phyloP scores from a whole-genome alignment of 2,329 filamentous ascomycete genomes.

The Ophiostoma angusticollis region DNA sequence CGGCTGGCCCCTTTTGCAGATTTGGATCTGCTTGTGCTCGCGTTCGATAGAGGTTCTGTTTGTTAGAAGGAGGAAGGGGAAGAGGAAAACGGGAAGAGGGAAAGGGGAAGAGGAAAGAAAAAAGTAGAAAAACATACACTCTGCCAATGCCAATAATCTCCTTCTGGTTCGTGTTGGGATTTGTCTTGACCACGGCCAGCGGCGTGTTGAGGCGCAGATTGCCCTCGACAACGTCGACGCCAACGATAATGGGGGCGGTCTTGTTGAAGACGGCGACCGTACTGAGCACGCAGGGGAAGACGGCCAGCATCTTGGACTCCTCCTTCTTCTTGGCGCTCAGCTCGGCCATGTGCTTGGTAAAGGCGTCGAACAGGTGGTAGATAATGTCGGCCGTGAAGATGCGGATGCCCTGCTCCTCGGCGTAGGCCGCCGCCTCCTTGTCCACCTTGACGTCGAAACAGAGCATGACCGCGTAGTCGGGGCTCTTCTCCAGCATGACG shows the following conservation, averaged over 20 bases:
- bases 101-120: background rate
- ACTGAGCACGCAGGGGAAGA: slow-evolving; percentile 86
- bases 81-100: background rate
- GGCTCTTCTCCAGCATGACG: slow-evolving; percentile 90
- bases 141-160: slow-evolving; percentile 76
- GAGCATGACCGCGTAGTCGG: slow-evolving; percentile 96
- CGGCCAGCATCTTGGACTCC: slow-evolving; percentile 85
- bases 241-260: slow-evolving; percentile 85
- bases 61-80: slow-evolving; percentile 17
- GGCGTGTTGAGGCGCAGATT: slow-evolving; percentile 78
- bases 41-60: slow-evolving; percentile 88
- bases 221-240: slow-evolving; percentile 90
- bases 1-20: slow-evolving; percentile 95
- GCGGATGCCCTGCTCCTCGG: slow-evolving; percentile 89
- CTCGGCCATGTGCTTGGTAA: slow-evolving; percentile 86
- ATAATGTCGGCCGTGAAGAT: slow-evolving; percentile 99
- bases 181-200: slow-evolving; percentile 73
- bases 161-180: slow-evolving; percentile 64
- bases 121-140: slow-evolving; percentile 57
- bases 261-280: slow-evolving; percentile 97
- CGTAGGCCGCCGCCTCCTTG: slow-evolving; percentile 84
- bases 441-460: slow-evolving; percentile 99
- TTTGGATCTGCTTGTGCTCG: slow-evolving; percentile 85
- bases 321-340: slow-evolving; percentile 88
- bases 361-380: slow-evolving; percentile 94